Evolutionary conservation across 129 eudicot genomes (phyloP).

Genomic region (Lactuca sativa): DNA sequence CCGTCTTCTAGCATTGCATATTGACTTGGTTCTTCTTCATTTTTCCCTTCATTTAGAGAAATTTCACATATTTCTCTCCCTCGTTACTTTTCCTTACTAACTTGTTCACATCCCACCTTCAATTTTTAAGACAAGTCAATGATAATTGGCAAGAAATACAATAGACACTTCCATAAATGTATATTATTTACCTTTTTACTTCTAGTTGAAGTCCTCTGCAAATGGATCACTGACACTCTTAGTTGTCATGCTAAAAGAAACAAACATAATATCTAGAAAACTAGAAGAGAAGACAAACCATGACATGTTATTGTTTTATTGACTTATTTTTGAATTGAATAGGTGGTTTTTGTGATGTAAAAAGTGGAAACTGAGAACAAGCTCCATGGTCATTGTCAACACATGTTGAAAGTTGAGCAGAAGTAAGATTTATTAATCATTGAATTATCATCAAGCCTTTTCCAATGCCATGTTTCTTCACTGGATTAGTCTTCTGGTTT

Average conservation of each 20-base stretch:
- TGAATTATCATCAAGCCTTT: no score
- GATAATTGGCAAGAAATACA: slow-evolving; percentile 8
- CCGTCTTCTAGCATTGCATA: slow-evolving; percentile 60
- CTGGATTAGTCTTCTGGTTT: no score
- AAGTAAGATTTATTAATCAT: no score
- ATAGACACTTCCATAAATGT: background rate
- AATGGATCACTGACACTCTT: slow-evolving; percentile 6
- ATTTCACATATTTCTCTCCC: slow-evolving; percentile 61
- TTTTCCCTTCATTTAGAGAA: slow-evolving; percentile 48
- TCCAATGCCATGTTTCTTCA: no score
- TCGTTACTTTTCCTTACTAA: slow-evolving; percentile 41
- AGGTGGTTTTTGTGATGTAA: slow-evolving; percentile 30
- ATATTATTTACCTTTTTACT: slow-evolving; percentile 47
- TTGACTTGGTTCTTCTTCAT: slow-evolving; percentile 37
- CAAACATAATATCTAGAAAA: slow-evolving; percentile 6
- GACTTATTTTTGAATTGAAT: slow-evolving; percentile 53
- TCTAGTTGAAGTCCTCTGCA: slow-evolving; percentile 53
- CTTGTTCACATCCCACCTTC: slow-evolving; percentile 52
- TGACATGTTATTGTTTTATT: slow-evolving; percentile 35
- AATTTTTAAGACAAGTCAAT: slow-evolving; percentile 13
- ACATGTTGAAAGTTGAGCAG: no score
- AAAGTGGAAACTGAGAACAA: slow-evolving; percentile 22
- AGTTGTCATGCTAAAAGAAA: slow-evolving; percentile 18
- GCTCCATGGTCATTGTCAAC: no score
- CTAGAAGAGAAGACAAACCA: slow-evolving; percentile 36